Conservation (phyloP, 768 basidiomycete species). For the Russula vinacea region DNA sequence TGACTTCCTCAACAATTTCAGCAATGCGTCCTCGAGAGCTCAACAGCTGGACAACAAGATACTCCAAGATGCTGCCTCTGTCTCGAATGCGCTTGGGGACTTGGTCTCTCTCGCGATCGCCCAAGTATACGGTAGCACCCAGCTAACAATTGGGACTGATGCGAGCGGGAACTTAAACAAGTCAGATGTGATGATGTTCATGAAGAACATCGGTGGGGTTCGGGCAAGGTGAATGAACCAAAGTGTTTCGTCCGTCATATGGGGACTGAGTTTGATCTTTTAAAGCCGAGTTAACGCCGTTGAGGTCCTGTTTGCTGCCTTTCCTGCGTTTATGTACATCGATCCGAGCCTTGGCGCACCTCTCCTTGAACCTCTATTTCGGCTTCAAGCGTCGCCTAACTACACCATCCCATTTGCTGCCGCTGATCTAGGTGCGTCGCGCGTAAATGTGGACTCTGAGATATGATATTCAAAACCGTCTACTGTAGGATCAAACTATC, state of each 20-base stretch:
- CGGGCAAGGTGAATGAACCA: constrained; percentile 38
- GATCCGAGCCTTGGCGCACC: constrained; percentile 47
- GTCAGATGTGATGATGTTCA: constrained; percentile 50
- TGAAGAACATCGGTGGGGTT: constrained; percentile 37
- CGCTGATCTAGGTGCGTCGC: constrained; percentile 30
- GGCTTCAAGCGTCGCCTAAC: constrained; percentile 22
- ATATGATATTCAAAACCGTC: neutral
- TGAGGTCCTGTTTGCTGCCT: constrained; percentile 52
- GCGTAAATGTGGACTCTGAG: too few relatives aligned
- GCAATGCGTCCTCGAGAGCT: constrained; percentile 45
- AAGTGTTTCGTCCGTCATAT: neutral
- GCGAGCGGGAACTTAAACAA: constrained; percentile 49
- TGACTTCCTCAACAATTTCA: constrained; percentile 45
- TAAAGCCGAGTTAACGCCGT: constrained; percentile 44
- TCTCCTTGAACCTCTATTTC: constrained; percentile 32
- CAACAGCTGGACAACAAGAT: constrained; percentile 48
- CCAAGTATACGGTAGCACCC: constrained; percentile 51
- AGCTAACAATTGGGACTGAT: constrained; percentile 53
- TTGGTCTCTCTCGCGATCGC: constrained; percentile 52
- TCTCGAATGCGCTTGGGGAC: constrained; percentile 51
- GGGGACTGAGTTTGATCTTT: constrained; percentile 2
- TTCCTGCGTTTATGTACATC: constrained; percentile 51
- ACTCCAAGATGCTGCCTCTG: constrained; percentile 44
- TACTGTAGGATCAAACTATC: constrained; percentile 15
- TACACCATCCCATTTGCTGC: constrained; percentile 28